Evolutionary conservation across 2,329 filamentous ascomycete genomes (phyloP).

Genomic region (Onygena corvina): DNA sequence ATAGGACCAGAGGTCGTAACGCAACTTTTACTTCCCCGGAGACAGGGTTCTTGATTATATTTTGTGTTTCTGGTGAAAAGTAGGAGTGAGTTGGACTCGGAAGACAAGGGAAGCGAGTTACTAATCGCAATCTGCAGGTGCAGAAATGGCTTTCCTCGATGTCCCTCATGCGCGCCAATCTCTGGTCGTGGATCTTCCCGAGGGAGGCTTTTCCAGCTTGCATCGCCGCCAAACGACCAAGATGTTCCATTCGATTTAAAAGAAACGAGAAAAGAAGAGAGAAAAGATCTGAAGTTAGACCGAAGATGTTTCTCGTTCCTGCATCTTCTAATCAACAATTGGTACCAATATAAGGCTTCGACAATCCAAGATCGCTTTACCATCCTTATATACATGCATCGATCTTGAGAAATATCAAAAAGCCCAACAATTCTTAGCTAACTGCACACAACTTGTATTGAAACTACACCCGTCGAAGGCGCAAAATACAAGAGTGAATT

Average conservation of each 20-base stretch:
- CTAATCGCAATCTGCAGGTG: conserved; percentile 4
- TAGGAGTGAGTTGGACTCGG: conserved; percentile 1
- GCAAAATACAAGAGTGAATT: no score
- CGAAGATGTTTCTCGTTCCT: background rate
- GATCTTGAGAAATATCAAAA: conserved; percentile 4
- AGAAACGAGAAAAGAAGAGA: conserved; percentile 3
- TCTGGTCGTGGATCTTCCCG: background rate
- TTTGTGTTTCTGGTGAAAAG: conserved; percentile 5
- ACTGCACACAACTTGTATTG: no score
- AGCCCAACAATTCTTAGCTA: no score
- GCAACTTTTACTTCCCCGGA: conserved; percentile 5
- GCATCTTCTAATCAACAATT: background rate
- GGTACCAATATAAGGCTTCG: background rate
- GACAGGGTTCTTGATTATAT: conserved; percentile 6
- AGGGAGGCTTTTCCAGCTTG: conserved; percentile 1
- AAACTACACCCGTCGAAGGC: no score
- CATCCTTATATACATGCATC: background rate
- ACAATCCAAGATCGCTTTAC: conserved; percentile 1
- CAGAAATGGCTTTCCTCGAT: background rate
- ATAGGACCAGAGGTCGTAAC: conserved; percentile 1
- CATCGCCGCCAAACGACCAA: background rate
- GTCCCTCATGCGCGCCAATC: background rate
- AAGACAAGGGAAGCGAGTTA: conserved; percentile 3
- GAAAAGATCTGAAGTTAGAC: background rate
- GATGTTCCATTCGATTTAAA: background rate